Base-by-base conservation (phyloP, 2,329 filamentous ascomycete genomes). In the Blastomyces silverae region DNA sequence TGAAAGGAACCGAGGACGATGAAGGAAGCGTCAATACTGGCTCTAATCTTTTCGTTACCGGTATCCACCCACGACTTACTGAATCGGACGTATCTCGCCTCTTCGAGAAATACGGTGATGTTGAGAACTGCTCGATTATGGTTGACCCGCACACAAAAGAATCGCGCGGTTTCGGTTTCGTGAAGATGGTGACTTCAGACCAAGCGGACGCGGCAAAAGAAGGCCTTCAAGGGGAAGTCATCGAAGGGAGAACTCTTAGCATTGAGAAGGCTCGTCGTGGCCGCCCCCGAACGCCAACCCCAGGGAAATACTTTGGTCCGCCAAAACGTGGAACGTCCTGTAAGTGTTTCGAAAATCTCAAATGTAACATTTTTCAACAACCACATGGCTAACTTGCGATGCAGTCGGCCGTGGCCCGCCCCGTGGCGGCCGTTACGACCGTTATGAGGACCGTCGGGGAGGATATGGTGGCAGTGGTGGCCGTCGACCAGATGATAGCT, bases 81-180 rank as follows among this genome's bases (percentile, higher is more conserved):
- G 94, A 99, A 78, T 85, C 88, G 20, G 94, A 97, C 76, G 91
- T 99, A 67, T 89, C 90, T 64, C 92, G 92, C 77, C 88, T 99
- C 70, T 99, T 99, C 75, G 92, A 97, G 81, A 99, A 97, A 81
- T 97, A 97, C 74, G 94, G 94, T 71, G 92, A 96, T 76, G 94
- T 99, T 62, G 93, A 97, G 81, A 97, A 95, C 81, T 97, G 93
- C 82, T 95, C 97, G 79, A 99, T 99, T 81, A 99, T 99, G 94
- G 87, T 93, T 74, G 94, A 99, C 76, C 94, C 94, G 67, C 94
- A 99, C 79, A 95, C 91, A 74, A 96, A 96, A 81, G 94, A 99
- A 80, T 97, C 93, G 71, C 94, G 94, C 79, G 94, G 94, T 70
- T 99, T 99, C 71, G 94, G 94, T 64, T 99, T 99, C 81, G 94